Evolutionary conservation across 805 yeast species (phyloP).

Genomic region (Alloascoidea hylecoeti): DNA sequence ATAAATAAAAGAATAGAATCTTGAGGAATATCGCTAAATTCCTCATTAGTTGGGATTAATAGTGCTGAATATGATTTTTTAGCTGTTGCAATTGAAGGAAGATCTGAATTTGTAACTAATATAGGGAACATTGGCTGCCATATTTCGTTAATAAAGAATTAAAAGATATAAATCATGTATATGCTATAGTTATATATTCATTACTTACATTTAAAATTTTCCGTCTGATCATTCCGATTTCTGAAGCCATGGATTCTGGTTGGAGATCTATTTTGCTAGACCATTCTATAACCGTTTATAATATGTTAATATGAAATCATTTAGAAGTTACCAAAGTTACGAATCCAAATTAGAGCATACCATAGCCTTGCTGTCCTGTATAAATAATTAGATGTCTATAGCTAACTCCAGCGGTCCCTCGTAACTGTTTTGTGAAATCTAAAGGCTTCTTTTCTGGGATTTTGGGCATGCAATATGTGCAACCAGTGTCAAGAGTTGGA

Average conservation of each 20-base stretch:
- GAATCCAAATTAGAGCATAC: background rate
- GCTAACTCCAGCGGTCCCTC: slow-evolving; percentile 32
- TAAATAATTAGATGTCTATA: slow-evolving; percentile 44
- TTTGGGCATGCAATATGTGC: slow-evolving; percentile 37
- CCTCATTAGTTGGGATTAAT: slow-evolving; percentile 38
- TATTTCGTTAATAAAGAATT: no score
- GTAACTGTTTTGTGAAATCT: slow-evolving; percentile 23
- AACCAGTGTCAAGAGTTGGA: slow-evolving; percentile 42
- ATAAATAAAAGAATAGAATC: background rate
- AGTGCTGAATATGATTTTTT: slow-evolving; percentile 17
- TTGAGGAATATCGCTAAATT: background rate
- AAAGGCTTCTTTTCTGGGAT: slow-evolving; percentile 30
- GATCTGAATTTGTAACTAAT: slow-evolving; percentile 29
- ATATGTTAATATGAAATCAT: background rate
- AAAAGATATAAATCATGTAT: background rate
- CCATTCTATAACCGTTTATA: slow-evolving; percentile 14
- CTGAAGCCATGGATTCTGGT: slow-evolving; percentile 28
- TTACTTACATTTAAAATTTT: slow-evolving; percentile 15
- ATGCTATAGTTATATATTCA: slow-evolving; percentile 1
- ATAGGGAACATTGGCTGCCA: slow-evolving; percentile 34
- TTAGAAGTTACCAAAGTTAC: background rate
- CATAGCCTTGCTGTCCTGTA: slow-evolving; percentile 23
- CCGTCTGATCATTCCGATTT: slow-evolving; percentile 22
- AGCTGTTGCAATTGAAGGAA: slow-evolving; percentile 8
- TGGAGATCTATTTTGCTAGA: slow-evolving; percentile 30